phyloP scores from a whole-genome alignment of 768 basidiomycete species.

The Austroboletus eburneus region DNA sequence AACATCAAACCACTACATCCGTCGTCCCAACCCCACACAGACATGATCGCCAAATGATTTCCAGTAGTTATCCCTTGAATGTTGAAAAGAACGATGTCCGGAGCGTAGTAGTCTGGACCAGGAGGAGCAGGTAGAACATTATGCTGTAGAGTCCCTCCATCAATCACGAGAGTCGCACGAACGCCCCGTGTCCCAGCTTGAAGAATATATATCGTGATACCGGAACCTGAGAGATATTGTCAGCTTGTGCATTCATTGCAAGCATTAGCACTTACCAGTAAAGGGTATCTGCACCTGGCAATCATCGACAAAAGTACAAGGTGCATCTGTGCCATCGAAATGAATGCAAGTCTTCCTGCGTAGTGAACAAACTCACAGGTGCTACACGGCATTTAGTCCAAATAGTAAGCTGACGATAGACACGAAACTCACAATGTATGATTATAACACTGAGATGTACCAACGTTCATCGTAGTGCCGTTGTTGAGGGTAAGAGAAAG shows the following conservation, averaged over 20 bases:
- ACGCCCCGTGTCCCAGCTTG: constrained; percentile 16
- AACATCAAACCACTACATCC: constrained; percentile 16
- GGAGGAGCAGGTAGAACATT: constrained; percentile 11
- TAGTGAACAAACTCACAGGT: constrained; percentile 6
- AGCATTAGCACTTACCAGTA: constrained; percentile 1
- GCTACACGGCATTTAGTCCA: constrained; percentile 1
- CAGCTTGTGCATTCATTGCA: background rate
- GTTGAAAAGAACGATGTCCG: constrained; percentile 13
- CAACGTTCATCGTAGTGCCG: constrained; percentile 8
- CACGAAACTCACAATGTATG: constrained; percentile 10
- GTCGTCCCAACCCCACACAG: constrained; percentile 10
- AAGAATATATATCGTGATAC: constrained; percentile 17
- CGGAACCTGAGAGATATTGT: constrained; percentile 11
- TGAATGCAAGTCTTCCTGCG: background rate
- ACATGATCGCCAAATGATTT: constrained; percentile 14
- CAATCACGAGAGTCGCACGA: constrained; percentile 13
- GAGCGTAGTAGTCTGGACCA: constrained; percentile 6
- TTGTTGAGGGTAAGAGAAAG: constrained; percentile 10
- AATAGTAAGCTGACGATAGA: background rate
- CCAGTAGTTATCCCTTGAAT: constrained; percentile 12
- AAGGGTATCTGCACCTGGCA: constrained; percentile 17
- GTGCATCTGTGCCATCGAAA: constrained; percentile 4
- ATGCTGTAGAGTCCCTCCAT: constrained; percentile 4
- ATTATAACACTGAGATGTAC: constrained; percentile 15
- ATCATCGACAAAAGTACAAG: constrained; percentile 7